Evolutionary conservation across 1,284 basidiomycete genomes (phyloP), one percentile per base, ranked within the genome.

Genomic region (Cutaneotrichosporon cutaneum): DNA sequence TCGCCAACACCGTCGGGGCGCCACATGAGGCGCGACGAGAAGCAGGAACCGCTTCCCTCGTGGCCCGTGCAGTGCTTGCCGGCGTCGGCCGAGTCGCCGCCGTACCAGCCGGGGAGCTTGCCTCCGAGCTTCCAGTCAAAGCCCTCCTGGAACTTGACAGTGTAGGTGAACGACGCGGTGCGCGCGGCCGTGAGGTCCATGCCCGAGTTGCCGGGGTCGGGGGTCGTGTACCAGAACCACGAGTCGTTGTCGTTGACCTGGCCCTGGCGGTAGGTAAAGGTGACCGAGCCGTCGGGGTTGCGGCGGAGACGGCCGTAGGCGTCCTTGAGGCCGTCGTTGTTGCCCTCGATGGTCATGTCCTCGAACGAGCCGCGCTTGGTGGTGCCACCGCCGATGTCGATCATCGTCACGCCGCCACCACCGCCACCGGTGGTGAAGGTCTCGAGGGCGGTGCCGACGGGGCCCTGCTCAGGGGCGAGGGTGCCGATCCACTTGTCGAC

Each of bases 21-120:
- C 76, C 78, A 81, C 74, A 81, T 81, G 61, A 81, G 68, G 32
- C 81, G 60, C 2, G 74, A 70, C 26, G 72, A 74, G 73, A 78
- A 82, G 66, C 80, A 81, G 16, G 62, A 58, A 48, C 72, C 68
- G 30, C 75, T 63, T 10, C 62, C 61, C 6, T 67, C 63, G 30
- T 80, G 77, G 10, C 80, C 80, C 2, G 74, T 74, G 66, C 80
- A 82, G 10, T 68, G 70, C 63, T 73, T 74, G 48, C 73, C 73
- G n/a, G 64, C 56, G 27, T 57, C 58, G 42, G 50, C 30, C 16
- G 54, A 56, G 11, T 67, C 69, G 16, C 75, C 75, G 47, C 75
- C 75, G 61, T 72, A 77, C 21, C 79, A 62, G 16, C 81, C 81
- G 4, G 80, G 79, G 26, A 81, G 71, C 61, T 82, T 81, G 33